Percentiles rank a stretch among this genome's conserved stretches.
Conservation (phyloP, 2,329 filamentous ascomycete genomes). For the Venturia asperata region DNA sequence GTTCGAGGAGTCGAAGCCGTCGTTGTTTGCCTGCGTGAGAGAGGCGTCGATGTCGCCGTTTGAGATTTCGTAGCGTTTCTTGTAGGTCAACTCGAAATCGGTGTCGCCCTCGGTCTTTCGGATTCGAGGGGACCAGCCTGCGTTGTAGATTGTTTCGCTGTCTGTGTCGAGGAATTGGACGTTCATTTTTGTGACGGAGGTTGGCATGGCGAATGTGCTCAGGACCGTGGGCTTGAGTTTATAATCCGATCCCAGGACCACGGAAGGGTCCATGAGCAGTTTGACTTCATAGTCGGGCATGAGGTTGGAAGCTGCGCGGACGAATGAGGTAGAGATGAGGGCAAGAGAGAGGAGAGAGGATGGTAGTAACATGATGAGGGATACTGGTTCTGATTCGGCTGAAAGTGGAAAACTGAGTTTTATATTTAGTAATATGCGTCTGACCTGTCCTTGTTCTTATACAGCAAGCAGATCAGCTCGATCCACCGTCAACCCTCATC, state of each 20-base stretch:
- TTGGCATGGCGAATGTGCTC: constrained; percentile 25
- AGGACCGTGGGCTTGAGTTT: constrained; percentile 29
- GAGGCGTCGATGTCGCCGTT: constrained; percentile 28
- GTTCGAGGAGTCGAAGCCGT: constrained; percentile 30
- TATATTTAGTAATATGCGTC: background rate
- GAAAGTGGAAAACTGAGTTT: background rate
- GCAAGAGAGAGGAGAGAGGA: background rate
- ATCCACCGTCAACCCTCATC: background rate
- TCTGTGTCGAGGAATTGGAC: constrained; percentile 35
- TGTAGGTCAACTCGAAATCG: constrained; percentile 36
- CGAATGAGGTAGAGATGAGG: background rate
- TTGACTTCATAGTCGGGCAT: constrained; percentile 22
- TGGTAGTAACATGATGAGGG: background rate
- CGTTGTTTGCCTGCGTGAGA: constrained; percentile 28
- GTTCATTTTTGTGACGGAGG: constrained; percentile 31
- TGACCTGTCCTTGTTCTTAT: background rate
- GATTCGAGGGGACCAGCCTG: constrained; percentile 34
- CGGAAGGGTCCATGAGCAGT: constrained; percentile 29
- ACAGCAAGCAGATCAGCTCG: background rate
- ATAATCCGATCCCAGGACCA: constrained; percentile 28
- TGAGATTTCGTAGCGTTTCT: constrained; percentile 32
- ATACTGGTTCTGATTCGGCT: background rate
- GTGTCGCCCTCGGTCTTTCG: constrained; percentile 31
- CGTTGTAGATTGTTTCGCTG: constrained; percentile 29
- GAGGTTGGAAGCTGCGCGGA: constrained; percentile 18